Evolutionary conservation across 768 basidiomycete genomes (phyloP), one percentile per base, ranked within the genome.

Genomic region (Lenzites betulinus): DNA sequence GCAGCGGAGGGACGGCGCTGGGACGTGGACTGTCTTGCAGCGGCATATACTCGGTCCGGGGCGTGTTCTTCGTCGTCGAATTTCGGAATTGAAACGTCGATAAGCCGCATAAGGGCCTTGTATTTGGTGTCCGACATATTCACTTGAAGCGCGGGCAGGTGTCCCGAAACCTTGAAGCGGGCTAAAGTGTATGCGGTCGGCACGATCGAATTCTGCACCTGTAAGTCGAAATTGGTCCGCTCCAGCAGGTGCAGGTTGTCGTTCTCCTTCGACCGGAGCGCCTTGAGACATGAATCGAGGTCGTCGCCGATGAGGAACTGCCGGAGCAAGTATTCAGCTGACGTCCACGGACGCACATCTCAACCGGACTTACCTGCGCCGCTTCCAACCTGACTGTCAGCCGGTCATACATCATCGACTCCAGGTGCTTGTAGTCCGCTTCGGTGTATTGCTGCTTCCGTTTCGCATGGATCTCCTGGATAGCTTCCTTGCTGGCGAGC

Each of bases 321-420:
- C 23, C 35, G 49, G 18, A 20, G 58, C 2, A 60, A 56, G 65
- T 30, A 70, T 52, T 28, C 18, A 59, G 20, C 7, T 38, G 20
- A 22, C 26, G 20, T 18, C 2, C 20, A n/a, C 7, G 15, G 11
- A 28, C n/a, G 42, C 15, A 4, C 26, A 9, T 22, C 26, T 58
- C 30, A 25, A n/a, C 36, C 25, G 46, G 23, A 50, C 76, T 57
- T 62, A 95, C 95, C 86, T 98, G 96, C 13, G 97, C 94, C 44
- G 90, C 88, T 66, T 94, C 81, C 18, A 99, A 81, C 57, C 84
- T 86, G 38, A 99, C 79, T 12, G 82, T 83, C 65, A 97, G 79
- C 64, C 89, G 91, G 74, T 99, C 97, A 69, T 98, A 99, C 93
- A 98, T 96, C 36, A 98, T 76, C 2, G 88, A 88, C 74, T 98